Base-by-base conservation (phyloP, 2,329 filamentous ascomycete species). In the Clarireedia monteithiana region DNA sequence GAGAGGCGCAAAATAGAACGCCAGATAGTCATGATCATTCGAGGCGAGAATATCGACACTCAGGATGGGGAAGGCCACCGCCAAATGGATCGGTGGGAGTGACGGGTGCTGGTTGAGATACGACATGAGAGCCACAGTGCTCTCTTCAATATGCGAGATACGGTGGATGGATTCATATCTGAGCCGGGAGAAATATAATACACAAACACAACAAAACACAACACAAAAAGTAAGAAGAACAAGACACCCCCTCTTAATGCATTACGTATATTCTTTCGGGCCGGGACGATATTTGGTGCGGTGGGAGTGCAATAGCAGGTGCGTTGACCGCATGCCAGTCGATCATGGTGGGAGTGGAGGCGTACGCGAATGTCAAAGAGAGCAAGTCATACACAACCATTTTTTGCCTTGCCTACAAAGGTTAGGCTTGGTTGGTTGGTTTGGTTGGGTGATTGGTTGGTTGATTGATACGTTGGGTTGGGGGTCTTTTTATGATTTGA, bases 21-120 rank as follows among this genome's bases (percentile, higher is more conserved):
- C 68, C 68, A 20, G 68, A 70, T 39, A 70, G 65, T 44, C 67
- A 69, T 50, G 52, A 57, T 20, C 63, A 63, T 36, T 9, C 53
- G 23, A 60, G 64, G 42, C 50, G 53, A 44, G 66, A 69, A 26
- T 68, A 69, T 56, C 63, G 67, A 23, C 65, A 68, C 58, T 68
- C 67, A 2, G 66, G 59, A 46, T 70, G 68, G 68, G 66, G 66
- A 47, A 63, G 67, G 51, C 63, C 66, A 20, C 63, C 66, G 17
- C 67, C 64, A 50, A 68, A 69, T 56, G 67, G 67, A 9, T 66
- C 66, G 3, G 62, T 70, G 20, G 67, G 68, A 3, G 66, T 70
- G 6, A 66, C 66, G 49, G 67, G 67, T 53, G 62, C 66, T 44
- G 23, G 40, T 12, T 44, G 23, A 44, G 20, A 20, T 23, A 9